Evolutionary conservation across 2,329 filamentous ascomycete genomes (phyloP), one percentile per base, ranked within the genome.

Genomic region (Colletotrichum simmondsii): DNA sequence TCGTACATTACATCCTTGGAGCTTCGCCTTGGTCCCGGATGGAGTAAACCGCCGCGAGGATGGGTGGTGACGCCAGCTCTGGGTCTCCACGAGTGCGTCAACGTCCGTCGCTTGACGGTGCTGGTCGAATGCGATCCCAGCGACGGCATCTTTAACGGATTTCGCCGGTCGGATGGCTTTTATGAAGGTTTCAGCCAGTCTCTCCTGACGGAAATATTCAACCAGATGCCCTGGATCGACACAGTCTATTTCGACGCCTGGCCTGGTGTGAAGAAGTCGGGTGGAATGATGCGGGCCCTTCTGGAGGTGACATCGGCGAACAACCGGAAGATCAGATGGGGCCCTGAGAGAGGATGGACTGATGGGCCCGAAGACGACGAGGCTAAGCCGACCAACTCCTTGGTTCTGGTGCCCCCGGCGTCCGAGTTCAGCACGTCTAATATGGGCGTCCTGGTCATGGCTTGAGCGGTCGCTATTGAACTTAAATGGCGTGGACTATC

Each of bases 91-190:
- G 91, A 94, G 63, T 93, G 91, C 79, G 81, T 82, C 69, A 89
- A 86, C 60, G 87, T 93, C 24, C 86, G 87, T 35, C 85, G 84
- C 16, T 80, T 95, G 60, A 89, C 87, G 30, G 88, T 95, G 12
- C 93, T 93, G 77, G 89, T 95, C 28, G 91, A 95, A 80, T 89
- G 89, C 75, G 93, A 95, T 77, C 93, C 93, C 0, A 93, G 91
- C 65, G 88, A 92, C 76, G 87, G 85, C 32, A 83, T 91, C 24
- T 94, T 94, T 77, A 88, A 89, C 67, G 93, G 92, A 0, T 95
- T 93, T 77, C 88, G 92, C 16, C 87, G 88, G 30, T 86, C 87
- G 1, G 88, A 92, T 30, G 89, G 91, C 1, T 94, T 93, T 75
- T 95, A 94, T 78, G 93, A 94, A 72, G 81, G 81, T 5, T 95